These are phyloP conservation scores for Alisma plantagoaquatica DNA, from an alignment of 106 monocot species.

Conservation along the genomic window DNA sequence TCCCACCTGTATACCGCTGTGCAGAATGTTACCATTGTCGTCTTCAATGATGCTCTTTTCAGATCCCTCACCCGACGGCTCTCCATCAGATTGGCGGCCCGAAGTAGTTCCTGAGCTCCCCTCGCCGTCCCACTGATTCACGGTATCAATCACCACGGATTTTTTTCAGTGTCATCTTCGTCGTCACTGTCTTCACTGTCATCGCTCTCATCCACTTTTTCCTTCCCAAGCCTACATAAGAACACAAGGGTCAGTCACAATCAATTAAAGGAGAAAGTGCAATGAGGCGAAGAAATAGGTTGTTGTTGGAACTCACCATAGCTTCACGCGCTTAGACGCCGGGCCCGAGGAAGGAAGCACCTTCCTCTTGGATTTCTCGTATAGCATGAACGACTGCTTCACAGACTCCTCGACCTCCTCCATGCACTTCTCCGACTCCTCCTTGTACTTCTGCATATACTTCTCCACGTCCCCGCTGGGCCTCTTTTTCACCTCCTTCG, in stretches of 20 bases:
- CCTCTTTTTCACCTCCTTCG: slow-evolving; percentile 70
- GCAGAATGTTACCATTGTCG: slow-evolving; percentile 9
- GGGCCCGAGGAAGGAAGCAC: neutral
- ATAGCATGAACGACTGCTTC: no score
- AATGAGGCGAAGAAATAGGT: no score
- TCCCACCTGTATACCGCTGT: neutral
- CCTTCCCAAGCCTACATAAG: neutral
- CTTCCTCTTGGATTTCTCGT: no score
- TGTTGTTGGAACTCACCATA: no score
- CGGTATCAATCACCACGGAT: slow-evolving; percentile 52
- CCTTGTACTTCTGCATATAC: slow-evolving; percentile 52
- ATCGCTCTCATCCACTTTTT: neutral
- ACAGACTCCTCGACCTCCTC: no score
- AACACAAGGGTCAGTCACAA: neutral
- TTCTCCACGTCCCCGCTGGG: no score
- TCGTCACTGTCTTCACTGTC: slow-evolving; percentile 1
- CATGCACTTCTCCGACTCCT: slow-evolving; percentile 26
- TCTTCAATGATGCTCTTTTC: slow-evolving; percentile 50
- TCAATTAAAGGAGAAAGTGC: no score
- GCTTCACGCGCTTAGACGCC: neutral
- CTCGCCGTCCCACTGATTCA: slow-evolving; percentile 22
- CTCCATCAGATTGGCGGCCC: slow-evolving; percentile 32
- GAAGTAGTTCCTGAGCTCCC: slow-evolving; percentile 17
- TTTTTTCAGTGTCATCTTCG: slow-evolving; percentile 37
- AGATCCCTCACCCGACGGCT: slow-evolving; percentile 41